Base-by-base conservation (phyloP, 73 alveolate genomes). In the Effrenium voratum region DNA sequence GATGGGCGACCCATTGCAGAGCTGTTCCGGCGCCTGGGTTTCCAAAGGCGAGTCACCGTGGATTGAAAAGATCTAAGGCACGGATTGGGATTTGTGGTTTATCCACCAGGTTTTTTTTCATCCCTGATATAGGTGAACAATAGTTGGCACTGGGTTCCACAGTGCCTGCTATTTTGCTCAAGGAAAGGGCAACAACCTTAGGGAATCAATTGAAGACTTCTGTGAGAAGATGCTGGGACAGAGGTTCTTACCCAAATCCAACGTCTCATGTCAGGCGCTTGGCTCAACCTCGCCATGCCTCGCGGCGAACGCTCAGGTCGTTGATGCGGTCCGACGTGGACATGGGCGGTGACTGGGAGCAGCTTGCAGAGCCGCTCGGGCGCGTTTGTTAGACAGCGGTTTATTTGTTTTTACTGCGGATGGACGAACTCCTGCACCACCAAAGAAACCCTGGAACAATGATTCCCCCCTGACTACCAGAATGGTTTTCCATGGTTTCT, bases 341-440 rank as follows among this genome's bases (percentile, higher is more conserved):
- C 50, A 34, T 82, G 47, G 92, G 92, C 30, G 49, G 92, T 49
- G 92, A 73, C 92, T 82, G 92, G 92, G n/a, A n/a, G n/a, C n/a
- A n/a, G n/a, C n/a, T n/a, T n/a, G n/a, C n/a, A n/a, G n/a, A n/a
- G n/a, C n/a, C n/a, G n/a, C n/a, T n/a, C n/a, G n/a, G n/a, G n/a
- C n/a, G n/a, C n/a, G n/a, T n/a, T n/a, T n/a, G n/a, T n/a, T n/a
- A n/a, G n/a, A n/a, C n/a, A n/a, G n/a, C n/a, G n/a, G n/a, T n/a
- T n/a, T n/a, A n/a, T n/a, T n/a, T n/a, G n/a, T n/a, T n/a, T n/a
- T n/a, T n/a, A n/a, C n/a, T n/a, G n/a, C n/a, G n/a, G n/a, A n/a
- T n/a, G n/a, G n/a, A n/a, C n/a, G n/a, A n/a, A n/a, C n/a, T n/a
- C n/a, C n/a, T n/a, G n/a, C n/a, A n/a, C n/a, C n/a, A n/a, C n/a